Percentiles rank a stretch among this genome's conserved stretches.
Conservation (phyloP, 2,329 filamentous ascomycete species). For the Ophiostoma populinum region DNA sequence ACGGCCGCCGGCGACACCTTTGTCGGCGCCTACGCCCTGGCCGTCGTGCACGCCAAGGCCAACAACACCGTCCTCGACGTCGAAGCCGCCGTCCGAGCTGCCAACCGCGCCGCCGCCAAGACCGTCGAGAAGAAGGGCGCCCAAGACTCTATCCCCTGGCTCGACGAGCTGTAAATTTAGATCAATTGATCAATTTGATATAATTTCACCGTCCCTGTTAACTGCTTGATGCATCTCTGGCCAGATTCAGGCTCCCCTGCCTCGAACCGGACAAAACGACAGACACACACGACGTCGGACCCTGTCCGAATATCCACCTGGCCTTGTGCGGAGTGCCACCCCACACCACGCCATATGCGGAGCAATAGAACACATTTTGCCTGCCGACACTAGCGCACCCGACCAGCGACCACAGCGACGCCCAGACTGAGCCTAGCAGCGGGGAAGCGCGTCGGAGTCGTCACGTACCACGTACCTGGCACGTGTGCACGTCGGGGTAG, state of each 20-base stretch:
- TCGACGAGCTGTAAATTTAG: conserved; percentile 24
- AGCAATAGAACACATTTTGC: no score
- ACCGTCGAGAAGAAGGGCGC: conserved; percentile 49
- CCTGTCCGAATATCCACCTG: no score
- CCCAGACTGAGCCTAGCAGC: background rate
- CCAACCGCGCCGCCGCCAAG: conserved; percentile 44
- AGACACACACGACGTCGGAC: no score
- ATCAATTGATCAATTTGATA: background rate
- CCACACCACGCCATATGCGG: no score
- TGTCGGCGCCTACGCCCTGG: conserved; percentile 70
- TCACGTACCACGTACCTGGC: no score
- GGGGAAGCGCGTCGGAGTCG: no score
- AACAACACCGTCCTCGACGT: conserved; percentile 27
- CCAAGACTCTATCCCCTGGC: conserved; percentile 50
- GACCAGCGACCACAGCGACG: background rate
- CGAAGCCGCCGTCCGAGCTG: conserved; percentile 39
- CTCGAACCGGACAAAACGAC: no score
- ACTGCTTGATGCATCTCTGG: no score
- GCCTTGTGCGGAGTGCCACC: no score
- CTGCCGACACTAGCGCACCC: conserved; percentile 3
- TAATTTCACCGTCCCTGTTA: no score
- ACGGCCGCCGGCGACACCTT: conserved; percentile 92
- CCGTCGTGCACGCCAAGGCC: conserved; percentile 35
- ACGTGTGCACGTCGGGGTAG: no score
- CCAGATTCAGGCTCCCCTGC: no score